Conservation (phyloP, 352 stramenopile genomes). For the Globisporangium camurandrum region DNA sequence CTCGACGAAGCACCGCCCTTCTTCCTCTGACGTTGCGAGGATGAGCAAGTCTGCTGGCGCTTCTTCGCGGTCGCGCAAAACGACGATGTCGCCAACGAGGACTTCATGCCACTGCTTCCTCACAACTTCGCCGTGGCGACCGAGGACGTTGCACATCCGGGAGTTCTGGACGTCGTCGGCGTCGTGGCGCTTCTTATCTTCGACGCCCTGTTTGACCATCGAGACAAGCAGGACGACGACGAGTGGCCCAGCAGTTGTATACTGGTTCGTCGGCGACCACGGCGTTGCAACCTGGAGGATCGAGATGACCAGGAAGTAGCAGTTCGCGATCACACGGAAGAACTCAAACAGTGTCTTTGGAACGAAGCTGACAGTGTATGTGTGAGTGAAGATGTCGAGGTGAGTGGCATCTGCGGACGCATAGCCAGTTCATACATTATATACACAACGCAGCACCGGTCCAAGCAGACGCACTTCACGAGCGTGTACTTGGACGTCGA, state of each 20-base stretch:
- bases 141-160: conserved; percentile 54
- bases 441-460: too few relatives aligned
- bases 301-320: conserved; percentile 91
- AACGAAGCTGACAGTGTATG: too few relatives aligned
- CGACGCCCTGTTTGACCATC: conserved; percentile 84
- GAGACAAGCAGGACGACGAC: conserved; percentile 89
- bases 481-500: conserved; percentile 89
- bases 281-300: conserved; percentile 85
- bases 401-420: too few relatives aligned
- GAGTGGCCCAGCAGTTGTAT: conserved; percentile 66
- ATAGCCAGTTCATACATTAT: too few relatives aligned
- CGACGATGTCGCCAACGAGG: conserved; percentile 80
- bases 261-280: conserved; percentile 70
- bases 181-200: conserved; percentile 70
- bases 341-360: conserved; percentile 86
- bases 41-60: conserved; percentile 84
- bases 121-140: conserved; percentile 59
- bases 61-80: conserved; percentile 74
- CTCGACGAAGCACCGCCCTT: conserved; percentile 86
- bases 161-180: conserved; percentile 83
- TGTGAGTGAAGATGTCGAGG: too few relatives aligned
- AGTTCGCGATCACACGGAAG: conserved; percentile 88
- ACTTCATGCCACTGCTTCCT: conserved; percentile 75
- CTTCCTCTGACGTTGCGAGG: conserved; percentile 68
- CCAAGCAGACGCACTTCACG: too few relatives aligned